A percentile compares a stretch with the other conserved stretches of the same genome.
Evolutionary conservation across 2,329 filamentous ascomycete genomes (phyloP).

Genomic region (Hypoxylon sp.): DNA sequence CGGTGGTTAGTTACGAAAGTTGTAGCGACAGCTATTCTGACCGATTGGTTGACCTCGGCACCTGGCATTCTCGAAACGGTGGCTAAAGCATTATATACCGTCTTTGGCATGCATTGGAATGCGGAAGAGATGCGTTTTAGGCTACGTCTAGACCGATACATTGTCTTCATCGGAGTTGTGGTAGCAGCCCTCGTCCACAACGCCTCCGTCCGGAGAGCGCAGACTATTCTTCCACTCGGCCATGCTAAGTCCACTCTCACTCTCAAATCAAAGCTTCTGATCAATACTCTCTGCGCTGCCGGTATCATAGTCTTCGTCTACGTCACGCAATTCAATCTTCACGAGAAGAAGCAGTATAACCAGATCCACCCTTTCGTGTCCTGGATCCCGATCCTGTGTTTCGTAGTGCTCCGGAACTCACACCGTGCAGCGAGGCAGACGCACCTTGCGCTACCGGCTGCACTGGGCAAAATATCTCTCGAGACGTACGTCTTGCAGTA

Average conservation of each 20-base stretch:
- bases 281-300: conserved; percentile 42
- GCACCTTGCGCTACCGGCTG: conserved; percentile 63
- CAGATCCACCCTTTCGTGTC: conserved; percentile 66
- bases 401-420: conserved; percentile 66
- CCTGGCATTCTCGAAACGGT: conserved; percentile 60
- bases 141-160: conserved; percentile 65
- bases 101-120: conserved; percentile 64
- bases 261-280: conserved; percentile 18
- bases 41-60: conserved; percentile 52
- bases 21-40: conserved; percentile 57
- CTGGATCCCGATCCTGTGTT: conserved; percentile 66
- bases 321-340: conserved; percentile 47
- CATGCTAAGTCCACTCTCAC: conserved; percentile 26
- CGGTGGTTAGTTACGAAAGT: conserved; percentile 63
- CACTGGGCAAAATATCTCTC: conserved; percentile 68
- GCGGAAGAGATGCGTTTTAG: conserved; percentile 64
- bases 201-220: conserved; percentile 41
- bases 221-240: conserved; percentile 21
- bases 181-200: conserved; percentile 59
- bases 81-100: conserved; percentile 54
- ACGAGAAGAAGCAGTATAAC: conserved; percentile 60
- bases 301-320: conserved; percentile 54
- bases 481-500: conserved; percentile 72
- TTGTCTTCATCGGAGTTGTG: conserved; percentile 69
- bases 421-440: conserved; percentile 56